phyloP scores from a whole-genome alignment of 345 rosid species.

The Cardamine resedifolia region DNA sequence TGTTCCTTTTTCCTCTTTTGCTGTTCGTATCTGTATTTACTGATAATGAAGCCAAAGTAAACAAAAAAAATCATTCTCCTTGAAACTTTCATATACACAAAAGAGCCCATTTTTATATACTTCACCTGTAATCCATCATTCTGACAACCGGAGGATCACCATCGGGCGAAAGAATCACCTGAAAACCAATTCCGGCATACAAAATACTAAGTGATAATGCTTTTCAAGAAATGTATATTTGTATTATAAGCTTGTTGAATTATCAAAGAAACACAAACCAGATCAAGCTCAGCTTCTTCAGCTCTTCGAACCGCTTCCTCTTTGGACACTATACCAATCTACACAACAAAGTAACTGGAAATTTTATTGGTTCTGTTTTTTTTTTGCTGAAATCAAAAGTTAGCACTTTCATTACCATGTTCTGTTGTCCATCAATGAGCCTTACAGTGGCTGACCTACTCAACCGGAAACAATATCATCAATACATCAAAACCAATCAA shows the following conservation, averaged over 20 bases:
- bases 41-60: constrained; percentile 35
- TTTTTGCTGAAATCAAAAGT: constrained; percentile 19
- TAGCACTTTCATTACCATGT: constrained; percentile 55
- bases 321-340: constrained; percentile 66
- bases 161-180: constrained; percentile 91
- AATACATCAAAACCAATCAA: neutral
- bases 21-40: constrained; percentile 82
- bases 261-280: constrained; percentile 46
- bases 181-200: constrained; percentile 24
- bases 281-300: constrained; percentile 79
- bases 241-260: neutral
- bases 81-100: constrained; percentile 19
- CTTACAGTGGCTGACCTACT: constrained; percentile 78
- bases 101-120: neutral
- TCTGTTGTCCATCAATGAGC: constrained; percentile 74
- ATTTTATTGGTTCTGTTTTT: neutral
- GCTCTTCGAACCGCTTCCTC: constrained; percentile 75
- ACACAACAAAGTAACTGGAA: constrained; percentile 17
- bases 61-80: constrained; percentile 9
- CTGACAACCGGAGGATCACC: constrained; percentile 90
- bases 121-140: constrained; percentile 89
- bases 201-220: neutral
- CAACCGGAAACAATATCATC: neutral
- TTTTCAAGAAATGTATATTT: neutral
- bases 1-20: constrained; percentile 82